These are phyloP conservation scores for Anthracocystis panici-leucophaei DNA, from an alignment of 1,284 basidiomycete species.

Conservation along the genomic window DNA sequence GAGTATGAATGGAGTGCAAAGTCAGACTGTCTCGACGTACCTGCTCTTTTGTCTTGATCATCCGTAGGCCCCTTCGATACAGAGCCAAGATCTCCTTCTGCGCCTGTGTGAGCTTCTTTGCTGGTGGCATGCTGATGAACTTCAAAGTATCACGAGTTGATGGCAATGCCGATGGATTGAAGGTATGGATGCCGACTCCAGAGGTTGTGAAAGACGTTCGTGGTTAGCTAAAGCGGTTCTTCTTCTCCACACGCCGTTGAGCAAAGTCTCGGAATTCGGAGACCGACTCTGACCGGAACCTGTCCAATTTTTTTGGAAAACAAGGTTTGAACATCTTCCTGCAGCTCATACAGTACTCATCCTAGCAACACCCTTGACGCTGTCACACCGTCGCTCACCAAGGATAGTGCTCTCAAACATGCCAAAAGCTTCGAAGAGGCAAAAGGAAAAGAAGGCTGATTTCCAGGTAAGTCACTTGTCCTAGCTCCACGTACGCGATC, in stretches of 20 bases:
- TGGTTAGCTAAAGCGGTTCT: slow-evolving; percentile 6
- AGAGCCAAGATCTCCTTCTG: slow-evolving; percentile 61
- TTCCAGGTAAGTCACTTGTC: slow-evolving; percentile 26
- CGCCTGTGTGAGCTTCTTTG: slow-evolving; percentile 47
- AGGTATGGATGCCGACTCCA: background rate
- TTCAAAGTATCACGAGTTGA: background rate
- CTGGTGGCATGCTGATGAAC: slow-evolving; percentile 22
- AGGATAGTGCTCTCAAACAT: slow-evolving; percentile 15
- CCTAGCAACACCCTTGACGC: background rate
- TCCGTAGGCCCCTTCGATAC: slow-evolving; percentile 59
- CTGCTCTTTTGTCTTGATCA: slow-evolving; percentile 61
- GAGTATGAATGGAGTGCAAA: background rate
- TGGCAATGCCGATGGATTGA: background rate
- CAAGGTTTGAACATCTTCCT: background rate
- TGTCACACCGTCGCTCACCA: background rate
- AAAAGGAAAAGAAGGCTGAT: slow-evolving; percentile 52
- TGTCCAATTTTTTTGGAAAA: slow-evolving; percentile 8
- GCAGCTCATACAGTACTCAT: too few relatives aligned
- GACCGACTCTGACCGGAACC: background rate
- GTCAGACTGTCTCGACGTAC: slow-evolving; percentile 33
- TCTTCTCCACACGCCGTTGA: slow-evolving; percentile 5
- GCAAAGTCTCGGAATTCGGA: background rate
- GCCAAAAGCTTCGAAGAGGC: slow-evolving; percentile 53
- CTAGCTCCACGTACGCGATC: too few relatives aligned
- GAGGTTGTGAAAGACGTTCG: background rate